Percentiles rank a stretch among this genome's conserved stretches.
Evolutionary conservation across 2,329 filamentous ascomycete species (phyloP).

Genomic region (Fusarium nisikadoi): DNA sequence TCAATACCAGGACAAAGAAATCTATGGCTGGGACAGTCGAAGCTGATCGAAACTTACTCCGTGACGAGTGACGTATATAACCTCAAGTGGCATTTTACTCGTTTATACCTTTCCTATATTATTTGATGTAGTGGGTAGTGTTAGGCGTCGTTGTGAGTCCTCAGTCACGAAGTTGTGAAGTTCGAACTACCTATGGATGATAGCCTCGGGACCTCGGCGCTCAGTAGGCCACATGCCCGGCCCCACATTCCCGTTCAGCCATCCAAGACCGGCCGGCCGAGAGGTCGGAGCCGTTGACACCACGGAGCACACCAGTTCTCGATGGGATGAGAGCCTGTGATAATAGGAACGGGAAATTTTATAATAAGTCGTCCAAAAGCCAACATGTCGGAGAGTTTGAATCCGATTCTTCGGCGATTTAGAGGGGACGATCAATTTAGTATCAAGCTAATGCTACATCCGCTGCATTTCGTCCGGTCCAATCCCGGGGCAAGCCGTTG

Average conservation of each 20-base stretch:
- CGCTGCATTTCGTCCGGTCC: conserved; percentile 13
- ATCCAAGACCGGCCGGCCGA: conserved; percentile 6
- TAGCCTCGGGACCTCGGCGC: conserved; percentile 36
- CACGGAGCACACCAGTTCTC: background rate
- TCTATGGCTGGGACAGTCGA: background rate
- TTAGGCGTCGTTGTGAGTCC: background rate
- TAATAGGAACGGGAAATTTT: background rate
- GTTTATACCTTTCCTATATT: background rate
- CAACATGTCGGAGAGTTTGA: conserved; percentile 4
- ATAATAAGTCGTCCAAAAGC: background rate
- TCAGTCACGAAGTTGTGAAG: background rate
- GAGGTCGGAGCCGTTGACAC: background rate
- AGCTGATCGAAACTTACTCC: conserved; percentile 66
- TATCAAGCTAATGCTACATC: background rate
- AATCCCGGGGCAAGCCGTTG: background rate
- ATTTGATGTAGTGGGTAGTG: background rate
- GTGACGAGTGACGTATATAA: conserved; percentile 79
- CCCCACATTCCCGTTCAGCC: conserved; percentile 18
- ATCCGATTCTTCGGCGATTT: conserved; percentile 3
- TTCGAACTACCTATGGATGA: background rate
- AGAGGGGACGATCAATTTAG: background rate
- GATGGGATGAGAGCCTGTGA: background rate
- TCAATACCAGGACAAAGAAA: conserved; percentile 22
- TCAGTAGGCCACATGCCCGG: conserved; percentile 32
- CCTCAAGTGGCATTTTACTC: conserved; percentile 70